Evolutionary conservation across 495 filamentous ascomycete species (phyloP).

Genomic region (Peziza echinospora): DNA sequence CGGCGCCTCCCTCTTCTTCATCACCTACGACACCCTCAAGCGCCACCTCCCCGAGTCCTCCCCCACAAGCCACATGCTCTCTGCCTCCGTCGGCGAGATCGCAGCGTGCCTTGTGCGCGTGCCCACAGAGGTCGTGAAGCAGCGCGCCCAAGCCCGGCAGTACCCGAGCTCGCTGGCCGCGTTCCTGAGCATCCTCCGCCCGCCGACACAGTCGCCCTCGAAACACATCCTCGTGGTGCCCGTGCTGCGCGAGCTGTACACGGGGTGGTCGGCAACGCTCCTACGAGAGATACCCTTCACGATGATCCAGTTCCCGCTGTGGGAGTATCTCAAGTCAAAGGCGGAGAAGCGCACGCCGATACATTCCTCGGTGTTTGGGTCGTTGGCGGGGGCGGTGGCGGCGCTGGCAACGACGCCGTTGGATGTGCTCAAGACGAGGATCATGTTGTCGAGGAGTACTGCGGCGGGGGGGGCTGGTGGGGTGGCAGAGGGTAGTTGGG

Average conservation of each 20-base stretch:
- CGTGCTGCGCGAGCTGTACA: slow-evolving; percentile 70
- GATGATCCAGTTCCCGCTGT: slow-evolving; percentile 87
- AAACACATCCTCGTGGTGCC: no score
- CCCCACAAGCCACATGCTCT: slow-evolving; percentile 43
- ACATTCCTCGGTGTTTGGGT: slow-evolving; percentile 75
- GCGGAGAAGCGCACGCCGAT: slow-evolving; percentile 32
- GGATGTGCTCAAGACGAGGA: slow-evolving; percentile 87
- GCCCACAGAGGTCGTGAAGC: slow-evolving; percentile 92
- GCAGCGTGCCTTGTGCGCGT: slow-evolving; percentile 84
- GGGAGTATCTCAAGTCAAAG: slow-evolving; percentile 67
- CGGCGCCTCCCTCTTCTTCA: slow-evolving; percentile 95
- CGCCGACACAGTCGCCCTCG: no score
- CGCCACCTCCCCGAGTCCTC: slow-evolving; percentile 25
- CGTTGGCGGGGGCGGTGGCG: slow-evolving; percentile 60
- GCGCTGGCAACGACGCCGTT: slow-evolving; percentile 80
- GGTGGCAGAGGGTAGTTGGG: slow-evolving; percentile 17
- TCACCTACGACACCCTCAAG: slow-evolving; percentile 79
- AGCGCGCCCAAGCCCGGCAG: slow-evolving; percentile 74
- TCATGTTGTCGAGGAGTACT: slow-evolving; percentile 53
- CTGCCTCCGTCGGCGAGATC: slow-evolving; percentile 75
- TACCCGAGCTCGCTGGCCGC: slow-evolving; percentile 37
- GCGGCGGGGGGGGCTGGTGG: slow-evolving; percentile 7
- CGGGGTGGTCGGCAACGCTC: slow-evolving; percentile 76
- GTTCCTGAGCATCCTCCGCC: slow-evolving; percentile 1
- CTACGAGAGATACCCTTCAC: slow-evolving; percentile 95